phyloP scores from a whole-genome alignment of 345 rosid species.

The Turnera subulata region DNA sequence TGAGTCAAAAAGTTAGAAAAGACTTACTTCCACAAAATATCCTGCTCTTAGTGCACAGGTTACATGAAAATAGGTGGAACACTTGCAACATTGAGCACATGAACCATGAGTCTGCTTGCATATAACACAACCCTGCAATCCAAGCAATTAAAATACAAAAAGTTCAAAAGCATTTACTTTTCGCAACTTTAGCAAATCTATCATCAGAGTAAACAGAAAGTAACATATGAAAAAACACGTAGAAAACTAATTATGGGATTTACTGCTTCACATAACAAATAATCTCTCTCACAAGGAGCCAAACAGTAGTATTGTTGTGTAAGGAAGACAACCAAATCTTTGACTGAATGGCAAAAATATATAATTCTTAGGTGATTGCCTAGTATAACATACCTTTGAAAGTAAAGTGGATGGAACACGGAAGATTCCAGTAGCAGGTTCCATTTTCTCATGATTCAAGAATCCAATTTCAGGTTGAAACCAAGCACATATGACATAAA shows the following conservation, averaged over 20 bases:
- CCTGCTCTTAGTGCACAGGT: constrained; percentile 82
- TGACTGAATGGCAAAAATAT: background rate
- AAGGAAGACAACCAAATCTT: background rate
- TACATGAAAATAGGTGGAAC: constrained; percentile 78
- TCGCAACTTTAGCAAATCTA: too few species aligned
- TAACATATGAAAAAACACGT: too few species aligned
- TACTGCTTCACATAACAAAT: too few species aligned
- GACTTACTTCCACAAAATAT: constrained; percentile 82
- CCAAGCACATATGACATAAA: constrained; percentile 98
- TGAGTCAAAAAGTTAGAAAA: background rate
- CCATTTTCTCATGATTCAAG: constrained; percentile 79
- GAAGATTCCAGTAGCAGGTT: constrained; percentile 87
- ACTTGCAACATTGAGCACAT: constrained; percentile 87
- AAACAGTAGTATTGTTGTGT: too few species aligned
- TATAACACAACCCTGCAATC: constrained; percentile 56
- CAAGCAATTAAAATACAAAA: constrained; percentile 20
- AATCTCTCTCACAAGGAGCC: too few species aligned
- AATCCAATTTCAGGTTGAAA: constrained; percentile 91
- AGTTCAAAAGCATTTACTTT: too few species aligned
- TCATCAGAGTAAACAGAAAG: too few species aligned
- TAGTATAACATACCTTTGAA: constrained; percentile 53
- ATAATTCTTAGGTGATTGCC: background rate
- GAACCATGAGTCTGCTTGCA: constrained; percentile 72
- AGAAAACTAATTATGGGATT: too few species aligned
- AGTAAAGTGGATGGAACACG: constrained; percentile 73